Conservation (phyloP, 1,139 yeast genomes). For the Blastobotrys petasosporus region DNA sequence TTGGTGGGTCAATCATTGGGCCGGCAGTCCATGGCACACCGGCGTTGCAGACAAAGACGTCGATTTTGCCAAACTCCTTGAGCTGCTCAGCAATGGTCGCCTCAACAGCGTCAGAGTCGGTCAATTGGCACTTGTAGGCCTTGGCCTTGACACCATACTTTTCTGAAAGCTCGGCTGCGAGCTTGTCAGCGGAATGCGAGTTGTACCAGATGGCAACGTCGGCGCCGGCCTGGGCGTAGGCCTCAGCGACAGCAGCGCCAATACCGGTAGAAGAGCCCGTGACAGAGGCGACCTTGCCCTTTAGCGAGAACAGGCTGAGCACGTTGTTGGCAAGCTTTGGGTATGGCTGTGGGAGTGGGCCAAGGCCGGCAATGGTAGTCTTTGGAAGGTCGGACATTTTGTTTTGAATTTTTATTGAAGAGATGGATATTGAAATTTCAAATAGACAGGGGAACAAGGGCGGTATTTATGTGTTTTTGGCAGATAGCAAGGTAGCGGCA, state of each 20-base stretch:
- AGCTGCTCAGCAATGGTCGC: slow-evolving; percentile 51
- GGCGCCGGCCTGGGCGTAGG: slow-evolving; percentile 87
- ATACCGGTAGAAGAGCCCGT: slow-evolving; percentile 87
- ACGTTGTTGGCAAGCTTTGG: slow-evolving; percentile 33
- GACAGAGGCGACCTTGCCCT: slow-evolving; percentile 82
- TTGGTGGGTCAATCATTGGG: slow-evolving; percentile 51
- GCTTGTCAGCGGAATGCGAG: slow-evolving; percentile 53
- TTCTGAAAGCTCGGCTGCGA: slow-evolving; percentile 51
- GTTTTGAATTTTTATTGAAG: not conserved
- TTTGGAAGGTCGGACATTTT: slow-evolving; percentile 10
- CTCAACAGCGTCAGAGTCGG: slow-evolving; percentile 55
- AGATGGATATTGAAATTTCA: not conserved
- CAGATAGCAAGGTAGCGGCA: too few species aligned
- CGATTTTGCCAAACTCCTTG: slow-evolving; percentile 70
- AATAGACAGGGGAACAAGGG: not conserved
- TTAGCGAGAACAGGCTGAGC: slow-evolving; percentile 41
- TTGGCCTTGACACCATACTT: slow-evolving; percentile 60
- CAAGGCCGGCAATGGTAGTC: slow-evolving; percentile 31
- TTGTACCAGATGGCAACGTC: slow-evolving; percentile 83
- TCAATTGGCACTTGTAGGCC: slow-evolving; percentile 69
- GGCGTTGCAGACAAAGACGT: slow-evolving; percentile 84
- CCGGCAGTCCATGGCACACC: slow-evolving; percentile 87
- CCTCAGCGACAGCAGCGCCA: slow-evolving; percentile 79
- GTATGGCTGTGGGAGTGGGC: slow-evolving; percentile 31
- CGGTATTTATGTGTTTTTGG: slow-evolving; percentile 6